Base-by-base conservation (phyloP, 1,139 yeast species). In the Lodderomyces beijingensis region DNA sequence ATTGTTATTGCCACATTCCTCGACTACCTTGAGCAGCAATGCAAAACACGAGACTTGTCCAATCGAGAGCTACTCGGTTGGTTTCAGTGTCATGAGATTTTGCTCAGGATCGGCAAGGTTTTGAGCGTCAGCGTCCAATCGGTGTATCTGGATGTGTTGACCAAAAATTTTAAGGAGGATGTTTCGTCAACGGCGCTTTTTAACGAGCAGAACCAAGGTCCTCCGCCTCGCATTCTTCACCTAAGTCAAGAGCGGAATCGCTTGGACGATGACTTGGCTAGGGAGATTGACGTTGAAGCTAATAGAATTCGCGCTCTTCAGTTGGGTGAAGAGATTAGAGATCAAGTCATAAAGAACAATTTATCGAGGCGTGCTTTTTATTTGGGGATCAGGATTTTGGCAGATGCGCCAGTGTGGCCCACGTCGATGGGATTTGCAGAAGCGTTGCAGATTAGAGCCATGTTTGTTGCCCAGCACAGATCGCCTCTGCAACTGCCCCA, bases 341-440 rank as follows among this genome's bases (percentile, higher is more conserved):
- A 55, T 25, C 48, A 50, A 10, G 44, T 60, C 28, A 42, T 39
- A 25, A 61, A 63, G 19, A 70, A 76, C 5, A 62, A 73, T 43
- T 58, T 81, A 25, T 74, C 84, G 6, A 62, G 71, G 17, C 71
- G 77, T 46, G 69, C 77, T 18, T 55, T 81, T 32, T 77, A 78
- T 39, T 56, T 82, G 35, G 91, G 91, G 18, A 81, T 82, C 10
- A 62, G 87, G 41, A 76, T 82, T 20, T 63, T 83, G 35, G 86
- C 87, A 2, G 88, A 82, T 59, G 87, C 88, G 0, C 89, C 91
- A 2, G 80, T 82, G 11, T 82, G 91, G 91, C 89, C 91, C 1
- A 70, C 80, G 35, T 84, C 87, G 1, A 62, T 81, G 55, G 72
- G 80, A 12, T 79, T 81, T 57, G 88, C 88, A 0, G 88, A 80